Conservation (phyloP, 2,329 filamentous ascomycete species). For the Alternaria sp. region DNA sequence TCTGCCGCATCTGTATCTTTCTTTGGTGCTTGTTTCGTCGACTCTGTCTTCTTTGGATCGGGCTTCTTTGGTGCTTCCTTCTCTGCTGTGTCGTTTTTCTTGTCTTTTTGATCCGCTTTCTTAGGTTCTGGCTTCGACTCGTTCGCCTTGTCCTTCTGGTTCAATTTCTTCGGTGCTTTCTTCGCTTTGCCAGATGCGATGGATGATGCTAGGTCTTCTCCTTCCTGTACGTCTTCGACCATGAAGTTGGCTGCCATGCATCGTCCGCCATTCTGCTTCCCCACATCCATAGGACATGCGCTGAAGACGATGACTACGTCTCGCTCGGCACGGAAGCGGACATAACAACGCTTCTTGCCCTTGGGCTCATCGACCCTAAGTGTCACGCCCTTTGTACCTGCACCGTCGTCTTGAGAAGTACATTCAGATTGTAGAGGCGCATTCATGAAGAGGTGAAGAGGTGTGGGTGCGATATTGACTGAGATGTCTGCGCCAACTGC, state of each 20-base stretch:
- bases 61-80: constrained; percentile 12
- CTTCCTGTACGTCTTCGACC: constrained; percentile 44
- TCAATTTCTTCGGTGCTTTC: constrained; percentile 30
- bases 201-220: constrained; percentile 36
- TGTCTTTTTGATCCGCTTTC: constrained; percentile 12
- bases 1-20: constrained; percentile 14
- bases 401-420: constrained; percentile 22
- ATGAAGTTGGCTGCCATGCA: constrained; percentile 54
- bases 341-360: constrained; percentile 48
- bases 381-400: constrained; percentile 43
- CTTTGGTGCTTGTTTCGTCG: constrained; percentile 14
- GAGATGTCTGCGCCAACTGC: constrained; percentile 59
- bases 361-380: constrained; percentile 44
- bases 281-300: constrained; percentile 52
- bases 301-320: constrained; percentile 51
- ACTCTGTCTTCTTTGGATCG: neutral
- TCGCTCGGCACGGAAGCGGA: constrained; percentile 48
- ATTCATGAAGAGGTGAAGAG: constrained; percentile 57
- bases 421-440: constrained; percentile 35
- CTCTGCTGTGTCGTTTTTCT: constrained; percentile 7
- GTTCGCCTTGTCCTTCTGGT: constrained; percentile 16
- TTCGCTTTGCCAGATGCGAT: constrained; percentile 30
- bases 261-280: constrained; percentile 47
- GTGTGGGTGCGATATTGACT: constrained; percentile 58
- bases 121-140: constrained; percentile 28